These are phyloP conservation scores for Botrytis tulipae DNA, from an alignment of 2,329 filamentous ascomycete genomes.

Conservation along the genomic window DNA sequence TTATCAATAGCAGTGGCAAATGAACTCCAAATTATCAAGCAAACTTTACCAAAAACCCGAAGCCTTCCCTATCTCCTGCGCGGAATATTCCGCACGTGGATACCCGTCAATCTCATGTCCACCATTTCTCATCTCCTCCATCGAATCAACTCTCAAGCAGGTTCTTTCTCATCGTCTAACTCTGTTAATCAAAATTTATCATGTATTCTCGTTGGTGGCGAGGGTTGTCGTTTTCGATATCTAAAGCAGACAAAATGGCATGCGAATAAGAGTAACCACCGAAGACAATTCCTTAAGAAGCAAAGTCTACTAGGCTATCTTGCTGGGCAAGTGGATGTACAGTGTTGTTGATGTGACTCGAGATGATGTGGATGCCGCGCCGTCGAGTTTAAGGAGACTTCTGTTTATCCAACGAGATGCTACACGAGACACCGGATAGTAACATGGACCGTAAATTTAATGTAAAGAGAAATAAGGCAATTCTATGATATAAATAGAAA, in stretches of 20 bases:
- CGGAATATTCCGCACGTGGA: background rate
- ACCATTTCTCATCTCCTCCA: background rate
- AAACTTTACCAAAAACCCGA: background rate
- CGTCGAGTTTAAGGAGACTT: too few relatives aligned
- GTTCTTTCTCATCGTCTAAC: background rate
- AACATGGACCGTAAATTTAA: background rate
- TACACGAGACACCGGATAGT: background rate
- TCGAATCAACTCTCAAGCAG: background rate
- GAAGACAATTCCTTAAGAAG: background rate
- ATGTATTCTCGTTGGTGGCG: background rate
- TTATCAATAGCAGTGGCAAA: background rate
- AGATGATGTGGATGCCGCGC: background rate
- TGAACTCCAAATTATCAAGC: too few relatives aligned
- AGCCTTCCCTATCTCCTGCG: background rate
- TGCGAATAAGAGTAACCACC: too few relatives aligned
- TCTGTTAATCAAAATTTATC: background rate
- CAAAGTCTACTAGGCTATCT: background rate
- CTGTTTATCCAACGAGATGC: background rate
- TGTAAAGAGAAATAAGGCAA: background rate
- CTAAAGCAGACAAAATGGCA: too few relatives aligned
- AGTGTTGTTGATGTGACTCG: background rate
- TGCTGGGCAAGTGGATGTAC: background rate
- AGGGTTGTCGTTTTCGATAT: background rate
- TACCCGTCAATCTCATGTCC: background rate
- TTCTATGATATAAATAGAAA: too few relatives aligned